phyloP scores from a whole-genome alignment of 2,329 filamentous ascomycete species.

The Cercospora sp. region DNA sequence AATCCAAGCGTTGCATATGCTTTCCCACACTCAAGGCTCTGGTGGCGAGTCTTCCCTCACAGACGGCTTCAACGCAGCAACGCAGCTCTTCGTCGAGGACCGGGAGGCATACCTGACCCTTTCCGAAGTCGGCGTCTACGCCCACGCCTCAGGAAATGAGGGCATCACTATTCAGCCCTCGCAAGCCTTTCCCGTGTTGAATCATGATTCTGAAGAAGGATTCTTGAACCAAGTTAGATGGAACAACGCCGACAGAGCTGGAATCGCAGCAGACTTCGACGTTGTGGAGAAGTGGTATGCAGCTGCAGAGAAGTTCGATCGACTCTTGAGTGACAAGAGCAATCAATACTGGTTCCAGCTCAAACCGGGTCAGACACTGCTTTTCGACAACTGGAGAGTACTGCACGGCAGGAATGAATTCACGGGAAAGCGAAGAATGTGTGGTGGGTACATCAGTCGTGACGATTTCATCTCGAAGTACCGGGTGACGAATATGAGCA shows the following conservation, averaged over 20 bases:
- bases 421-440: constrained; percentile 80
- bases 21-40: constrained; percentile 69
- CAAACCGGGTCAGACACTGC: constrained; percentile 72
- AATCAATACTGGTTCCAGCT: constrained; percentile 81
- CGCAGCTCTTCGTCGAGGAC: constrained; percentile 57
- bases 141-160: constrained; percentile 84
- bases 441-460: constrained; percentile 81
- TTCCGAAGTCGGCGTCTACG: constrained; percentile 60
- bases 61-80: constrained; percentile 78
- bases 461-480: constrained; percentile 80
- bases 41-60: constrained; percentile 82
- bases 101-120: constrained; percentile 61
- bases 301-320: constrained; percentile 71
- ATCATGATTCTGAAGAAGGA: constrained; percentile 51
- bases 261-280: constrained; percentile 58
- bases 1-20: constrained; percentile 87
- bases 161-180: constrained; percentile 78
- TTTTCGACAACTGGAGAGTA: constrained; percentile 96
- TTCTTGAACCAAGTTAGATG: constrained; percentile 71
- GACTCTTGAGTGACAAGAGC: constrained; percentile 64
- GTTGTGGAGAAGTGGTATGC: constrained; percentile 66
- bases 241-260: constrained; percentile 88
- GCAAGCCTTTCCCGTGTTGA: constrained; percentile 69
- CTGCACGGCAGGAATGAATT: constrained; percentile 84
- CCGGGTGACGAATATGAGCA: constrained; percentile 65